Base-by-base conservation (phyloP, 306 rosid species). In the Acacia confusa region DNA sequence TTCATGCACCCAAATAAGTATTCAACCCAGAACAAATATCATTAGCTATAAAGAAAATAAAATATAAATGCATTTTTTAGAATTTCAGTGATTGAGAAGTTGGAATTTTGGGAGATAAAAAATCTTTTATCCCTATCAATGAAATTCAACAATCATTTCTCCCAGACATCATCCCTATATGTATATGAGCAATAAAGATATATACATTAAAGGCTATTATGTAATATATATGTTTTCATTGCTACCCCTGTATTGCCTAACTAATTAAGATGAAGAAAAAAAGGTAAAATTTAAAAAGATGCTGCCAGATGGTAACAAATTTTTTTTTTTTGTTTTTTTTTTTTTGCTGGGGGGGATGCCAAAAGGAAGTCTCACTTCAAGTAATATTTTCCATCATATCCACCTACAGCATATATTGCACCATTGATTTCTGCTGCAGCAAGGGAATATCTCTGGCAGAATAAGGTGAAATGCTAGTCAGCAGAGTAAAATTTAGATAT, bases 331-430 rank as follows among this genome's bases (percentile, higher is more conserved):
- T n/a, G n/a, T n/a, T n/a, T n/a, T n/a, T n/a, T n/a, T n/a, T n/a
- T n/a, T n/a, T n/a, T n/a, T n/a, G n/a, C n/a, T n/a, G n/a, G 16
- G 17, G 34, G 6, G 0, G 3, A 22, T 24, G 16, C 32, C 66
- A 25, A 25, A 60, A 60, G 66, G 27, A 22, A 25, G 17, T 60
- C 66, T 60, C 34, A 60, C 66, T 60, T 60, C 32, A 60, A 60
- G 34, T 60, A 25, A 12, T 60, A 34, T 24, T 60, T 60, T 60
- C 34, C 66, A 60, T 60, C 66, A 60, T 25, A 60, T 24, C 66
- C 66, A 60, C 66, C 66, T 9, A 25, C 66, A 60, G 66, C 66
- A 25, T 60, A 60, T 60, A 60, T 60, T 60, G 66, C 66, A 60
- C 66, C 66, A 60, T 27, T 24, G 34, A 25, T 12, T 24, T 60